Conservation (phyloP, 2,329 filamentous ascomycete genomes). For the Setomelanomma holmii region DNA sequence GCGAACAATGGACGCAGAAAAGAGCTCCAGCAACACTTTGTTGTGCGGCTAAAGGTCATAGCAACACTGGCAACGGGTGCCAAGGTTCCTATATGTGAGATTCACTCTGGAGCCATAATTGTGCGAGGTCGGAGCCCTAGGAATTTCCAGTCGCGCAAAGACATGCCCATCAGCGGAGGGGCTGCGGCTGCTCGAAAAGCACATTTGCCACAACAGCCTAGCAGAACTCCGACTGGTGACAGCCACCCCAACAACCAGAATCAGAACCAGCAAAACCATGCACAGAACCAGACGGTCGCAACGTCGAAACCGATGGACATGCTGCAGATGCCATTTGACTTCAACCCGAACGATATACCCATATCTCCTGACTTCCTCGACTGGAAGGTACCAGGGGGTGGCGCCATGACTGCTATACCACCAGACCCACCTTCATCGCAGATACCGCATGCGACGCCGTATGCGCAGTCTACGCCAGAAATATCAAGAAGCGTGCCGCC, state of each 20-base stretch:
- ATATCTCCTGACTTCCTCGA: slow-evolving; percentile 53
- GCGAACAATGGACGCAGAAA: slow-evolving; percentile 95
- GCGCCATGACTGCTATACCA: slow-evolving; percentile 54
- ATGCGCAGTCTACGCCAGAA: slow-evolving; percentile 63
- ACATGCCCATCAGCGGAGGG: slow-evolving; percentile 84
- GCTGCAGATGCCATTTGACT: slow-evolving; percentile 51
- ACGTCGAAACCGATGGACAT: slow-evolving; percentile 44
- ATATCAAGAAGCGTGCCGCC: slow-evolving; percentile 50
- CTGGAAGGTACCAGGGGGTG: slow-evolving; percentile 52
- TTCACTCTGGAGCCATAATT: slow-evolving; percentile 88
- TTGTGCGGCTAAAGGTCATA: slow-evolving; percentile 84
- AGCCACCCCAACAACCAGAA: slow-evolving; percentile 38
- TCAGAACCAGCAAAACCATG: slow-evolving; percentile 17
- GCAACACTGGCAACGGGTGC: slow-evolving; percentile 83
- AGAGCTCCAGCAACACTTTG: slow-evolving; percentile 95
- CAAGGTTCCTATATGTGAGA: slow-evolving; percentile 82
- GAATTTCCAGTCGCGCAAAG: slow-evolving; percentile 94
- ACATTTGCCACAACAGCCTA: slow-evolving; percentile 44
- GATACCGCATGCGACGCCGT: slow-evolving; percentile 47
- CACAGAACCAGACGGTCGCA: slow-evolving; percentile 2
- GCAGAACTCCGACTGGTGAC: slow-evolving; percentile 47
- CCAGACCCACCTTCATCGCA: slow-evolving; percentile 47
- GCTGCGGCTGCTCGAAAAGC: slow-evolving; percentile 77
- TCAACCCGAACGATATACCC: slow-evolving; percentile 50
- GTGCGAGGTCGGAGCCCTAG: slow-evolving; percentile 90